These are phyloP conservation scores for Glycine latifolia DNA, from an alignment of 306 rosid genomes.

Conservation along the genomic window DNA sequence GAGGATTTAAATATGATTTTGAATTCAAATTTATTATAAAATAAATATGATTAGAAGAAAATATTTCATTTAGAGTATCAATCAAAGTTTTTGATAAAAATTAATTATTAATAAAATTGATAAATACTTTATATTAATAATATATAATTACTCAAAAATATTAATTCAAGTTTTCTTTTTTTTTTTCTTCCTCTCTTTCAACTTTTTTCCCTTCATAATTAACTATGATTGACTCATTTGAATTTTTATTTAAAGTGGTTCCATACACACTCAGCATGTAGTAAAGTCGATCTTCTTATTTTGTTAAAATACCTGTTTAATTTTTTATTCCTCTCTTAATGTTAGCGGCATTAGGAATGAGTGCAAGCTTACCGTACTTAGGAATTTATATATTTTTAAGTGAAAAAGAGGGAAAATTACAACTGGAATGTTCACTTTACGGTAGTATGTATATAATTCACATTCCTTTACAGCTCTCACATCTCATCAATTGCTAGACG, in stretches of 20 bases:
- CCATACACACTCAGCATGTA: neutral
- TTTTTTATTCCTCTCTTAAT: neutral
- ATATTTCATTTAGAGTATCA: no score
- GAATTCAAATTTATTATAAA: no score
- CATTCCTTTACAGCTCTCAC: slow-evolving; percentile 27
- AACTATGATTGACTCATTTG: neutral
- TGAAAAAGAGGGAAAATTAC: neutral
- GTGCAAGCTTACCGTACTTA: neutral
- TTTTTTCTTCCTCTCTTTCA: neutral
- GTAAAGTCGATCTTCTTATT: neutral
- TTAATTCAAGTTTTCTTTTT: neutral
- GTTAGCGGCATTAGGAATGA: no score
- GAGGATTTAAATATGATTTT: no score
- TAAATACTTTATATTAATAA: no score
- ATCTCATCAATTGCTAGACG: neutral
- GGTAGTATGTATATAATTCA: neutral
- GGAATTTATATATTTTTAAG: neutral
- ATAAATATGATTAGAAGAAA: no score
- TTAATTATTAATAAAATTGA: no score
- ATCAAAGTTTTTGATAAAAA: no score
- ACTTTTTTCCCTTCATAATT: neutral
- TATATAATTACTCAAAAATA: no score
- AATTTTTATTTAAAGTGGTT: neutral
- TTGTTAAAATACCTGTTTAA: neutral
- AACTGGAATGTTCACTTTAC: slow-evolving; percentile 6